Base-by-base conservation (phyloP, 176 grass and related monocot genomes). In the Aechmea fasciata region DNA sequence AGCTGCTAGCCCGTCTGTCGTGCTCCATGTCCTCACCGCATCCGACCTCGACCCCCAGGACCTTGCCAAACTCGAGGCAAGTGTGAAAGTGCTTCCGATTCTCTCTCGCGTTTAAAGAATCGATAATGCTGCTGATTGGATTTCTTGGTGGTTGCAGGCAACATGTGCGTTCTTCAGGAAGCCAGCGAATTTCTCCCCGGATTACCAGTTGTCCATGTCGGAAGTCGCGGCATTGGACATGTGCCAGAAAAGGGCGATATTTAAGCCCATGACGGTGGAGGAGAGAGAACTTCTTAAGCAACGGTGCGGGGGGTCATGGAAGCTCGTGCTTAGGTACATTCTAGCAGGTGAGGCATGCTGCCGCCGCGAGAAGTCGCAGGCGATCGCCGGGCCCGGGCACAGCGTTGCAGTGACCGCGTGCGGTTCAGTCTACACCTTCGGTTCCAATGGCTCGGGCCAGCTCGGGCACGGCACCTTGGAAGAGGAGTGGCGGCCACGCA, bases 1-100 rank as follows among this genome's bases (percentile, higher is more conserved):
- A 80, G 82, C 91, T 50, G 82, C 84, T 11, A 96, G 82, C 77
- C 91, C 91, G 6, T 91, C 91, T 24, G 83, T 96, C 75, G 91
- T 96, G 64, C 87, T 96, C 52, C 82, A 91, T 81, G 74, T 96
- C 19, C 91, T 96, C 24, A 88, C 91, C 49, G 79, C 87, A 6
- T 96, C 87, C 71, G 72, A 88, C 48, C 71, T 96, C 48, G 74
- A 85, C 14, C 68, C 91, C 26, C 83, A 85, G 69, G 91, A 96
- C 84, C 91, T 96, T 65, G 87, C 91, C 63, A 79, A 81, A 65
- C 81, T 96, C 41, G 91, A 96, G 91, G 91, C 91, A 96, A 96
- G 87, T 87, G 52, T 41, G 6, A 41, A 41, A 41, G 33, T 41
- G 64, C 66, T 33, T 81, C 79, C 64, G 11, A 22, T 79, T 81